Evolutionary conservation across 2,329 filamentous ascomycete genomes (phyloP).

Genomic region (Fusarium ramigenum): DNA sequence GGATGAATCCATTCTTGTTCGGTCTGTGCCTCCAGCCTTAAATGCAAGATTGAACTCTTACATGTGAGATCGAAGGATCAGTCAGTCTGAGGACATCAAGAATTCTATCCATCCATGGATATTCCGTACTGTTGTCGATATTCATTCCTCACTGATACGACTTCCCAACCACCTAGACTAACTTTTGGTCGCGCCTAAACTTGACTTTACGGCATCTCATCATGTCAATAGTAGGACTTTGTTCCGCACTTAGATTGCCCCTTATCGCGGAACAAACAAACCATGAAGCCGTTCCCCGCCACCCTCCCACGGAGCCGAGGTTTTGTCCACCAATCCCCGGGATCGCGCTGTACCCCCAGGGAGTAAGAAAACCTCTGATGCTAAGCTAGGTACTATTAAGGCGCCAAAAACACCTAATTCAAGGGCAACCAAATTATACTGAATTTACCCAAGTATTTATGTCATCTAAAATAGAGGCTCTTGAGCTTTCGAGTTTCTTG

Average conservation of each 20-base stretch:
- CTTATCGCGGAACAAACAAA: constrained; percentile 41
- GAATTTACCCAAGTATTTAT: background rate
- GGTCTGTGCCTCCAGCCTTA: constrained; percentile 42
- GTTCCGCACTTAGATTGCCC: constrained; percentile 37
- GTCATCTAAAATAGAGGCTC: background rate
- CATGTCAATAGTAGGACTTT: constrained; percentile 39
- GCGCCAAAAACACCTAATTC: background rate
- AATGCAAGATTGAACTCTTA: constrained; percentile 42
- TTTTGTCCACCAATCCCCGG: constrained; percentile 37
- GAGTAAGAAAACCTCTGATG: background rate
- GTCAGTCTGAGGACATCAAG: background rate
- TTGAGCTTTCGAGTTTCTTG: background rate
- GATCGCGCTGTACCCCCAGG: background rate
- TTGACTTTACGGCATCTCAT: constrained; percentile 37
- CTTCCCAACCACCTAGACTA: constrained; percentile 9
- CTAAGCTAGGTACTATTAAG: background rate
- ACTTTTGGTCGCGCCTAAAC: constrained; percentile 28
- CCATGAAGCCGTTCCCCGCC: constrained; percentile 43
- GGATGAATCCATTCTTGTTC: constrained; percentile 43
- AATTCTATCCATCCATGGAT: background rate
- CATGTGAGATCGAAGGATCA: constrained; percentile 28
- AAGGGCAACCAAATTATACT: background rate
- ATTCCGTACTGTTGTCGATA: background rate
- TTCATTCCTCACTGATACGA: background rate
- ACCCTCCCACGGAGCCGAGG: constrained; percentile 44